Conservation (phyloP, 2,329 filamentous ascomycete genomes). For the Trichoderma citrinoviride region DNA sequence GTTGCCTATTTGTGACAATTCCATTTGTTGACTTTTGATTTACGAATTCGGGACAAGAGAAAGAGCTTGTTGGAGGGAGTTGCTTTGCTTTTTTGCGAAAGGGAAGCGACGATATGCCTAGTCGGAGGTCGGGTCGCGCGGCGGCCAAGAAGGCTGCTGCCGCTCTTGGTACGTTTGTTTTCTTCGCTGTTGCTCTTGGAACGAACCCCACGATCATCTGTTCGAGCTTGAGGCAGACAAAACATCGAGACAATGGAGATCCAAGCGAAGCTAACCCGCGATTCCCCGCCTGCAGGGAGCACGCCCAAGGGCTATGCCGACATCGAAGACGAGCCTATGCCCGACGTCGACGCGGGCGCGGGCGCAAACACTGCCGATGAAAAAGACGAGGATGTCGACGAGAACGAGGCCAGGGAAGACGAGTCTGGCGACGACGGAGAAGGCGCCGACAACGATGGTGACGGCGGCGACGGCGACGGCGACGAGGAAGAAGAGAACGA, state of each 20-base stretch:
- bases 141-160: slow-evolving; percentile 54
- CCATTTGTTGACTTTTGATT: background rate
- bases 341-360: slow-evolving; percentile 31
- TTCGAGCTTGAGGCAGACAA: background rate
- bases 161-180: slow-evolving; percentile 47
- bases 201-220: background rate
- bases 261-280: slow-evolving; percentile 36
- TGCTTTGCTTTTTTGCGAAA: slow-evolving; percentile 17
- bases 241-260: slow-evolving; percentile 33
- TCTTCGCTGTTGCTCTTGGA: background rate
- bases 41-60: background rate
- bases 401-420: slow-evolving; percentile 47
- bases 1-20: slow-evolving; percentile 15
- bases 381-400: slow-evolving; percentile 35
- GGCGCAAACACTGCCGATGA: slow-evolving; percentile 26
- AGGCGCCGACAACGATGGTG: slow-evolving; percentile 52
- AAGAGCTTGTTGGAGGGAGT: background rate
- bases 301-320: slow-evolving; percentile 44
- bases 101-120: slow-evolving; percentile 32
- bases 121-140: slow-evolving; percentile 52
- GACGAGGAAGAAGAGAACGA: slow-evolving; percentile 39
- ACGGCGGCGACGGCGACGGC: slow-evolving; percentile 43
- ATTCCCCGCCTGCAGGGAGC: slow-evolving; percentile 37
- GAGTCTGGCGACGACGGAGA: slow-evolving; percentile 33
- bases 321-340: slow-evolving; percentile 41